Base-by-base conservation (phyloP, 106 monocot genomes). In the Dioscorea alata region DNA sequence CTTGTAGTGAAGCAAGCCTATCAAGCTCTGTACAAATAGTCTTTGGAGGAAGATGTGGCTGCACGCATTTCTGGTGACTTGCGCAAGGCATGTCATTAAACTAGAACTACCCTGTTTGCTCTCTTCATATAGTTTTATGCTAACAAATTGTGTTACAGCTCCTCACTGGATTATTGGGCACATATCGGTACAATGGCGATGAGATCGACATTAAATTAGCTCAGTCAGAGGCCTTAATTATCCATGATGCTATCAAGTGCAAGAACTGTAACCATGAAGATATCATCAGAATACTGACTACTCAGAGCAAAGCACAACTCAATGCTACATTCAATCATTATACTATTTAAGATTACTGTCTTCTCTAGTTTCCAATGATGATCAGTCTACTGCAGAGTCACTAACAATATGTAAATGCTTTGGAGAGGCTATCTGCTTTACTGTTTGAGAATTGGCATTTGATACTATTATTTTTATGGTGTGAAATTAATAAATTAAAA, bases 291-390 rank as follows among this genome's bases (percentile, higher is more conserved):
- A 87, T 99, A 54, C 23, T 99, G 64, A 74, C 79, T 21, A 99
- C 97, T 13, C 86, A 92, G 68, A 99, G 97, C 86, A 92, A 79
- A 69, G 72, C 89, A 4, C 97, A 99, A 66, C 92, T 92, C 53
- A 74, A 75, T 59, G 91, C 97, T 2, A 92, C 89, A 28, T 99
- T 99, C 62, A 90, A 87, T 61, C 67, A 61, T 32, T 92, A 79
- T 81, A 87, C n/a, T n/a, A n/a, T n/a, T n/a, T n/a, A n/a, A n/a
- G n/a, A n/a, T n/a, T n/a, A n/a, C n/a, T n/a, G n/a, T n/a, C n/a
- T n/a, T n/a, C n/a, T n/a, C n/a, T n/a, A n/a, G n/a, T n/a, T n/a
- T n/a, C n/a, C n/a, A n/a, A n/a, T n/a, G n/a, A n/a, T n/a, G n/a
- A n/a, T n/a, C n/a, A n/a, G n/a, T n/a, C n/a, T n/a, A n/a, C n/a